phyloP scores from a whole-genome alignment of 169 alveolate genomes.

The Theileria luwenshuni region DNA sequence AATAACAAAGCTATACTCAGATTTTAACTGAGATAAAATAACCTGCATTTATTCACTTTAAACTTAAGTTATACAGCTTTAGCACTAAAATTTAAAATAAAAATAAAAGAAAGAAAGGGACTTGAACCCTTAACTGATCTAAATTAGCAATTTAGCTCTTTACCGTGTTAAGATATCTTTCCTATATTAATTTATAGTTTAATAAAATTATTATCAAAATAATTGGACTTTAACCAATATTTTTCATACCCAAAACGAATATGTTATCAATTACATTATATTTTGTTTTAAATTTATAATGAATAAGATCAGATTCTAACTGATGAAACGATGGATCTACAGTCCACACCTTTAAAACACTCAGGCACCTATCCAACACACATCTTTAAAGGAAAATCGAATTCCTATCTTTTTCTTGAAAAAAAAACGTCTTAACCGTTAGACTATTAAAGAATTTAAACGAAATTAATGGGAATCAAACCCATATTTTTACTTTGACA shows the following conservation, averaged over 20 bases:
- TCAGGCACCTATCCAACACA: constrained; percentile 36
- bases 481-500: constrained; percentile 50
- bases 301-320: constrained; percentile 43
- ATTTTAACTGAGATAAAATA: constrained; percentile 26
- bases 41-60: background rate
- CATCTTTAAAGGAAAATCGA: constrained; percentile 30
- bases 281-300: constrained; percentile 19
- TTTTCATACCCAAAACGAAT: constrained; percentile 58
- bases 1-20: background rate
- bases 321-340: constrained; percentile 50
- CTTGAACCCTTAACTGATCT: constrained; percentile 4
- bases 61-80: constrained; percentile 16
- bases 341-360: constrained; percentile 63
- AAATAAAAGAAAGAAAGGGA: background rate
- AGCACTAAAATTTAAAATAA: no score
- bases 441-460: constrained; percentile 10
- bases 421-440: constrained; percentile 34
- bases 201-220: constrained; percentile 18
- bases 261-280: constrained; percentile 49
- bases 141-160: constrained; percentile 20
- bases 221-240: constrained; percentile 62
- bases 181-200: background rate
- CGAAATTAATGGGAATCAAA: constrained; percentile 30
- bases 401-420: constrained; percentile 19
- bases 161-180: constrained; percentile 7